phyloP scores from a whole-genome alignment of 2,329 filamentous ascomycete species.

The Raffaelea deltoideospora region DNA sequence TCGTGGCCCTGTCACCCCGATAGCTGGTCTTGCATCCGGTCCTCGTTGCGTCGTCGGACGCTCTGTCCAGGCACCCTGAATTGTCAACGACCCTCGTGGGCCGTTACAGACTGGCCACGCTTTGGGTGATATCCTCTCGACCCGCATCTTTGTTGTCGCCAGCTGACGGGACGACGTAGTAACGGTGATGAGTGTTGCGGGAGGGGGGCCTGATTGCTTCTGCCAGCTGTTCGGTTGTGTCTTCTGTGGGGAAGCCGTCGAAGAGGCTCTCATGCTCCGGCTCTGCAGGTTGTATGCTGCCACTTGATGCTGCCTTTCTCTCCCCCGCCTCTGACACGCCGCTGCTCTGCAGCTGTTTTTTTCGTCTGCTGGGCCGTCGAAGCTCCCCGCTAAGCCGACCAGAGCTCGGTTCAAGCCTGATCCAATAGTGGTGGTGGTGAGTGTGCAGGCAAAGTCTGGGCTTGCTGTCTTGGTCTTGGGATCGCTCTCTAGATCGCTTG shows the following conservation, averaged over 20 bases:
- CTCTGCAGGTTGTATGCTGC: conserved; percentile 2
- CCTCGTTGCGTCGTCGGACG: too few species aligned
- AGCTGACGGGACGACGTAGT: conserved; percentile 9
- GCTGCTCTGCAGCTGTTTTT: not conserved
- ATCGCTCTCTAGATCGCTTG: too few species aligned
- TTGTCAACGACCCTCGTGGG: not conserved
- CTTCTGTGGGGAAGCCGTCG: conserved; percentile 12
- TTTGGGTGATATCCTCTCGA: conserved; percentile 4
- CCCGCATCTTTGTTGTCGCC: conserved; percentile 4
- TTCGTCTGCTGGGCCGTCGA: conserved; percentile 8
- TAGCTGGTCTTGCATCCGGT: too few species aligned
- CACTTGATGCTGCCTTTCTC: not conserved
- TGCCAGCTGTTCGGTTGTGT: conserved; percentile 14
- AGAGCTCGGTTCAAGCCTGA: conserved; percentile 12
- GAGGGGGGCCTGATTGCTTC: conserved; percentile 12
- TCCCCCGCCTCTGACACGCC: not conserved
- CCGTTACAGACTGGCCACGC: not conserved
- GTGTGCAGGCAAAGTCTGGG: conserved; percentile 36
- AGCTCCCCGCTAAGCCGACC: conserved; percentile 6
- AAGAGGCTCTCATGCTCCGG: conserved; percentile 4
- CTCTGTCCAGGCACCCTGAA: too few species aligned
- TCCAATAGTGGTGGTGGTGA: conserved; percentile 50
- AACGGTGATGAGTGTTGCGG: conserved; percentile 10
- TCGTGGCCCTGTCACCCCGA: too few species aligned
- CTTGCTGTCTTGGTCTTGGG: not conserved